A percentile compares a stretch with the other conserved stretches of the same genome.
Evolutionary conservation across 2,329 filamentous ascomycete species (phyloP).

Genomic region (Exophiala dermatitidis): DNA sequence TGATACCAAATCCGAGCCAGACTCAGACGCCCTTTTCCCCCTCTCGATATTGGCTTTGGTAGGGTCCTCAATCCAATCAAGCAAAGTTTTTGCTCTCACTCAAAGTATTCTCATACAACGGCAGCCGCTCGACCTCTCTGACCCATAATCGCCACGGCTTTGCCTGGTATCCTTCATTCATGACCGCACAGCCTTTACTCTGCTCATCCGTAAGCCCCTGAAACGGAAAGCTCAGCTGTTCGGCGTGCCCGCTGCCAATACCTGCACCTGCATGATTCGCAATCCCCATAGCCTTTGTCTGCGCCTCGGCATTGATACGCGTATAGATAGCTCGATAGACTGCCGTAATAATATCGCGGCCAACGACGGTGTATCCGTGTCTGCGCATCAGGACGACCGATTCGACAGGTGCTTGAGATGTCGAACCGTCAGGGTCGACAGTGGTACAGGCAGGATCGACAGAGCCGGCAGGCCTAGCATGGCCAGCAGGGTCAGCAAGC

Average conservation of each 20-base stretch:
- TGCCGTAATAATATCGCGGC: constrained; percentile 34
- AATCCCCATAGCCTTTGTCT: constrained; percentile 34
- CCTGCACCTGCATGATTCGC: constrained; percentile 1
- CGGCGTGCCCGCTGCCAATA: background rate
- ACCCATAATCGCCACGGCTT: constrained; percentile 26
- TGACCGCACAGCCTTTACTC: constrained; percentile 11
- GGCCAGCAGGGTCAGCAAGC: constrained; percentile 22
- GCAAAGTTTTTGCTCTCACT: constrained; percentile 1
- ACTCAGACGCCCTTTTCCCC: too few species aligned
- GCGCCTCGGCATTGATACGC: constrained; percentile 38
- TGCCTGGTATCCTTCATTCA: constrained; percentile 18
- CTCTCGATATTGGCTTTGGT: too few species aligned
- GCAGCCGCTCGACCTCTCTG: constrained; percentile 22
- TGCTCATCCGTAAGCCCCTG: constrained; percentile 19
- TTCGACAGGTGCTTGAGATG: constrained; percentile 19
- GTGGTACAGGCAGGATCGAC: too few species aligned
- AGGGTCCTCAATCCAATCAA: background rate
- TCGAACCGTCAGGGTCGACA: background rate
- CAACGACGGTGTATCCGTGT: constrained; percentile 41
- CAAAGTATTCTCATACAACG: constrained; percentile 23
- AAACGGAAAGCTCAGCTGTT: constrained; percentile 4
- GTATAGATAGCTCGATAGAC: constrained; percentile 44
- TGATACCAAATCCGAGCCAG: too few species aligned
- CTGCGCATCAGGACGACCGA: constrained; percentile 42
- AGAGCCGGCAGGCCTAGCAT: too few species aligned